phyloP scores from a whole-genome alignment of 2,329 filamentous ascomycete genomes.

The Grosmannia serpens region DNA sequence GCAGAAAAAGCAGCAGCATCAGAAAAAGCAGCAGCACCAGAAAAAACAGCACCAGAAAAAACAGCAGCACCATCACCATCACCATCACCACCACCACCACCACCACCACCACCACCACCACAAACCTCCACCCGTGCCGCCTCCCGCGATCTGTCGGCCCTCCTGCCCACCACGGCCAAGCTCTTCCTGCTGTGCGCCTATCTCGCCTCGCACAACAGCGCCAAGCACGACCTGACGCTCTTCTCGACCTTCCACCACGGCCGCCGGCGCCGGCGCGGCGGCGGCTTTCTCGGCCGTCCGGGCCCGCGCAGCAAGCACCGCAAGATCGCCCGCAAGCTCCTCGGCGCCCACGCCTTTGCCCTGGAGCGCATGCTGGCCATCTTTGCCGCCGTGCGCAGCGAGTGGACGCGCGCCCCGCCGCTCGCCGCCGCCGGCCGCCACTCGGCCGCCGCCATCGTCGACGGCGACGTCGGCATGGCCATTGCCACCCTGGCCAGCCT shows the following conservation, averaged over 20 bases:
- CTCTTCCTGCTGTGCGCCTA: constrained; percentile 67
- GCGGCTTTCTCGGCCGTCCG: constrained; percentile 21
- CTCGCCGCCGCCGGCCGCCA: constrained; percentile 10
- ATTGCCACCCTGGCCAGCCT: constrained; percentile 64
- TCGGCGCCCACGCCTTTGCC: constrained; percentile 66
- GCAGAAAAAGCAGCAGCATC: no score
- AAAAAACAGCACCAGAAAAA: no score
- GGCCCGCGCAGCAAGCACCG: constrained; percentile 40
- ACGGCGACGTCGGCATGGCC: constrained; percentile 49
- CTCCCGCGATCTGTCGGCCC: constrained; percentile 28
- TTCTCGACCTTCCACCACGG: constrained; percentile 61
- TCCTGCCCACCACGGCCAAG: constrained; percentile 62
- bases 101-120: constrained; percentile 3
- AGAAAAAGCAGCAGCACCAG: no score
- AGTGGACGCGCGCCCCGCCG: constrained; percentile 33
- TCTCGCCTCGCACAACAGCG: constrained; percentile 68
- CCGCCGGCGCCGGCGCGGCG: constrained; percentile 36
- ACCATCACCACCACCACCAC: background rate
- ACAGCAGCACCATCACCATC: background rate
- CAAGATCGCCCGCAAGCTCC: constrained; percentile 64
- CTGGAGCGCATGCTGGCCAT: constrained; percentile 71
- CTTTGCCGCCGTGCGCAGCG: constrained; percentile 51
- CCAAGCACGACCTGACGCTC: constrained; percentile 59
- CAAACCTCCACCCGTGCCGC: constrained; percentile 20
- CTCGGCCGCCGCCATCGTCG: constrained; percentile 23